Conservation (phyloP, 2,329 filamentous ascomycete species). For the Fusarium mundagurra region DNA sequence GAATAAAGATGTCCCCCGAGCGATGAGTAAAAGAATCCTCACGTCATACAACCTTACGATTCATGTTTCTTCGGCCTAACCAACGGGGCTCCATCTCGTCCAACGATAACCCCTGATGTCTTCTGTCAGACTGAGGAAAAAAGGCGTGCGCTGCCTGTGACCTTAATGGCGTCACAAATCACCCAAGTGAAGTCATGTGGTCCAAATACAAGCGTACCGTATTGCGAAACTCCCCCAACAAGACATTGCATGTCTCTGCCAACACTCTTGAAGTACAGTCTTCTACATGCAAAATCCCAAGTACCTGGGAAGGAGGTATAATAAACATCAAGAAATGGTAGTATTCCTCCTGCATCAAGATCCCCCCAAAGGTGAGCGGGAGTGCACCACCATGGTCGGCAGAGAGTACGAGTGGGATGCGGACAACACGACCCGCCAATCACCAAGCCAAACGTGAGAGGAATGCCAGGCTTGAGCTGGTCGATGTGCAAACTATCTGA, state of each 20-base stretch:
- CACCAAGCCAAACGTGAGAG: neutral
- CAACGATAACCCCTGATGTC: conserved; percentile 23
- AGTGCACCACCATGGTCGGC: neutral
- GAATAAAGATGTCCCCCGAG: neutral
- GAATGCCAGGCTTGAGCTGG: neutral
- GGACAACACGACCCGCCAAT: conserved; percentile 13
- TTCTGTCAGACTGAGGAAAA: conserved; percentile 10
- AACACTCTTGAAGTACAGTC: neutral
- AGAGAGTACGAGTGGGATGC: neutral
- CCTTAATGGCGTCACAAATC: conserved; percentile 44
- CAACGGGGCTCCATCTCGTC: conserved; percentile 8
- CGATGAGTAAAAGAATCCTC: conserved; percentile 12
- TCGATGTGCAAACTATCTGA: neutral
- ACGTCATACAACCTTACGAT: neutral
- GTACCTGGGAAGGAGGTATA: neutral
- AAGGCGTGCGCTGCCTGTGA: conserved; percentile 36
- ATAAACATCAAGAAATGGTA: conserved; percentile 2
- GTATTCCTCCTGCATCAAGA: conserved; percentile 20
- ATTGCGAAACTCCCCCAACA: conserved; percentile 29
- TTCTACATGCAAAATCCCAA: neutral
- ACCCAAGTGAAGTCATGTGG: conserved; percentile 43
- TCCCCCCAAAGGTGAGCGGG: neutral
- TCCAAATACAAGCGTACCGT: conserved; percentile 14
- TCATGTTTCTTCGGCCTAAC: neutral
- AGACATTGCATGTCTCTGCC: conserved; percentile 15